Conservation (phyloP, 768 basidiomycete genomes). For the Phlegmacium glaucopus region DNA sequence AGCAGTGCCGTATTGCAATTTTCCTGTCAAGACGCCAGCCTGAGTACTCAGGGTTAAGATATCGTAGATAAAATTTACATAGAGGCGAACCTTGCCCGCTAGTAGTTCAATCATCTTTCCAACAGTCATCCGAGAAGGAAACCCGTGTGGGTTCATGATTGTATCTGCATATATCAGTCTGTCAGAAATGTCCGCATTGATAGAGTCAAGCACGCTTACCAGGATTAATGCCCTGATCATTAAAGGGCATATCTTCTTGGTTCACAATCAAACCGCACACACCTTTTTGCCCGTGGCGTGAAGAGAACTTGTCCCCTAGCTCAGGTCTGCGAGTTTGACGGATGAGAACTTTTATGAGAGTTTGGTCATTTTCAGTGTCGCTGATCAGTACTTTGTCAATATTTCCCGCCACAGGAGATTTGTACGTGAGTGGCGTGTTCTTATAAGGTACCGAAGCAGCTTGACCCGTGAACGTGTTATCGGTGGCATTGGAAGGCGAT, state of each 20-base stretch:
- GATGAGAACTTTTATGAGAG: slow-evolving; percentile 94
- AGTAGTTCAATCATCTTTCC: slow-evolving; percentile 99
- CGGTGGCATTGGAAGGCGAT: slow-evolving; percentile 89
- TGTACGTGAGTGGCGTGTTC: slow-evolving; percentile 90
- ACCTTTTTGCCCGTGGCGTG: slow-evolving; percentile 97
- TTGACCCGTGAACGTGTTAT: slow-evolving; percentile 84
- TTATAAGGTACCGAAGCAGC: slow-evolving; percentile 85
- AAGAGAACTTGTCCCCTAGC: slow-evolving; percentile 98
- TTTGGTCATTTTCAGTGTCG: slow-evolving; percentile 95
- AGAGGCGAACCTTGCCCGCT: slow-evolving; percentile 74
- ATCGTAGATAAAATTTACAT: neutral
- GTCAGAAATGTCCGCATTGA: slow-evolving; percentile 3
- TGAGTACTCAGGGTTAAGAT: slow-evolving; percentile 19
- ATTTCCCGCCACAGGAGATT: slow-evolving; percentile 88
- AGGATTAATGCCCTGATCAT: slow-evolving; percentile 93
- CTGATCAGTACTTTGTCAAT: slow-evolving; percentile 98
- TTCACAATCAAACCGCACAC: slow-evolving; percentile 99
- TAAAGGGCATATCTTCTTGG: slow-evolving; percentile 99
- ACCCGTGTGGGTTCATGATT: slow-evolving; percentile 99
- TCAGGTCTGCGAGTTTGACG: slow-evolving; percentile 96
- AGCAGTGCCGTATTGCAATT: slow-evolving; percentile 91
- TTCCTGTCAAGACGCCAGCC: slow-evolving; percentile 90
- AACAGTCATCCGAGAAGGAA: slow-evolving; percentile 98
- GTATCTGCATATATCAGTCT: slow-evolving; percentile 59
- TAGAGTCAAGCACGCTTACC: slow-evolving; percentile 42